A percentile compares a stretch with the other conserved stretches of the same genome.
These are phyloP conservation scores for Yamadazyma triangularis DNA, from an alignment of 1,139 yeast species.

Conservation along the genomic window DNA sequence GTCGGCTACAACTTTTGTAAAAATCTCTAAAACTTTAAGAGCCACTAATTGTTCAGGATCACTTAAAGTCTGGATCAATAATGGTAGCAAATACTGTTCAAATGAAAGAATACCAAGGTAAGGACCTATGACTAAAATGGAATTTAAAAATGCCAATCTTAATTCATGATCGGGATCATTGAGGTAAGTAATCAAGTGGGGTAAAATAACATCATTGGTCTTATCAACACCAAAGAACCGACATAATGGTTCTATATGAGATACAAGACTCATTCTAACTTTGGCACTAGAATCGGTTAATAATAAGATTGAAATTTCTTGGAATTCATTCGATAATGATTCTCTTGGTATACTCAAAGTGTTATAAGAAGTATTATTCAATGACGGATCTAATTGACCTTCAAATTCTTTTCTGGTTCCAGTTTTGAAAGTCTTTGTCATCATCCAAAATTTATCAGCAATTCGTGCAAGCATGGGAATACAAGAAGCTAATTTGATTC, in stretches of 20 bases:
- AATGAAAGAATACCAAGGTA: conserved; percentile 77
- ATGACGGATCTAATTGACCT: conserved; percentile 1
- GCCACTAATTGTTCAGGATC: conserved; percentile 85
- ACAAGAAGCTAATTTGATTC: conserved; percentile 67
- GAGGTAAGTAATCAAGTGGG: conserved; percentile 86
- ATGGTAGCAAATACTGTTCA: conserved; percentile 84
- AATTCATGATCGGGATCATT: conserved; percentile 73
- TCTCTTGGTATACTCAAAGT: conserved; percentile 20
- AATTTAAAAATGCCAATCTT: conserved; percentile 64
- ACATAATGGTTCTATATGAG: conserved; percentile 70
- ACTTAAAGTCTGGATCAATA: conserved; percentile 73
- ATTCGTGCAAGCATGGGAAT: conserved; percentile 65
- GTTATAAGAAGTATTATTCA: conserved; percentile 7
- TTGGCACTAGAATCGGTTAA: conserved; percentile 64
- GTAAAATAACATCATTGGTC: conserved; percentile 81
- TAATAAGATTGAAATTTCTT: conserved; percentile 57
- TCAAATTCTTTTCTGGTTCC: neutral
- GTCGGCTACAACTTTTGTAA: conserved; percentile 33
- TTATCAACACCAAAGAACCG: conserved; percentile 81
- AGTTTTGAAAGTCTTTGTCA: conserved; percentile 52
- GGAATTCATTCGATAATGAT: conserved; percentile 44
- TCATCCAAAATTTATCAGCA: conserved; percentile 60
- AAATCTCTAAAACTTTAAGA: conserved; percentile 65
- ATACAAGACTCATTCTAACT: conserved; percentile 67
- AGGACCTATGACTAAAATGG: conserved; percentile 76